Percentiles rank a stretch among this genome's conserved stretches.
phyloP scores from a whole-genome alignment of 495 filamentous ascomycete genomes.

The Tuber aestivum region DNA sequence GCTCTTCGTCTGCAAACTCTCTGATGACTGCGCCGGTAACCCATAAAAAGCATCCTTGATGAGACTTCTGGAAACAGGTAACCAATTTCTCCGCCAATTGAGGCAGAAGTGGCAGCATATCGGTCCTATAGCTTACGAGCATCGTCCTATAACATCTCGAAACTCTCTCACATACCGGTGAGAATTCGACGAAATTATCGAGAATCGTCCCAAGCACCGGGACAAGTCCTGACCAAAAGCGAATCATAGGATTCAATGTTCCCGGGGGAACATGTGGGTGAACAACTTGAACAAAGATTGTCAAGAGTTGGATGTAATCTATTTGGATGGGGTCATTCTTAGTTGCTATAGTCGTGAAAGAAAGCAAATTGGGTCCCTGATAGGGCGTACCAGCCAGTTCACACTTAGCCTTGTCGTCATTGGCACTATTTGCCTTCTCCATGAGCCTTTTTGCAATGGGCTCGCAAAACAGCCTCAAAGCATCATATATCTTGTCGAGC shows the following conservation, averaged over 20 bases:
- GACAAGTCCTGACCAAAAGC: constrained; percentile 91
- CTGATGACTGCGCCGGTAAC: constrained; percentile 89
- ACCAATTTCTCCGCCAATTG: constrained; percentile 81
- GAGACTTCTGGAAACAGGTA: constrained; percentile 72
- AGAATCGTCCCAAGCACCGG: constrained; percentile 76
- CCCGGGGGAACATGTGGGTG: constrained; percentile 66
- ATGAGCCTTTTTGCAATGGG: constrained; percentile 82
- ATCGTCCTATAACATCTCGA: constrained; percentile 93
- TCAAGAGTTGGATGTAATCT: constrained; percentile 88
- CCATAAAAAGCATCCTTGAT: constrained; percentile 96
- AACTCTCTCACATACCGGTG: constrained; percentile 85
- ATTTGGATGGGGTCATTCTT: constrained; percentile 10
- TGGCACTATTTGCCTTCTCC: constrained; percentile 75
- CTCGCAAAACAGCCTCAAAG: constrained; percentile 88
- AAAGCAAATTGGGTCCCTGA: constrained; percentile 14
- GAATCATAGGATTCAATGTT: constrained; percentile 81
- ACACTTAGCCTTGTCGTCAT: constrained; percentile 69
- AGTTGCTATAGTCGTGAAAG: neutral
- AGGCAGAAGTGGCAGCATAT: constrained; percentile 77
- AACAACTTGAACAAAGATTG: constrained; percentile 69
- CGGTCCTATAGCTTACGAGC: constrained; percentile 89
- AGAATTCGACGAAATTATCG: constrained; percentile 73
- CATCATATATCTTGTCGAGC: constrained; percentile 66
- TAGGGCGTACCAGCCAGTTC: constrained; percentile 66
- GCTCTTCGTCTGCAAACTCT: constrained; percentile 84